Conservation (phyloP, 257 asterid genomes). For the Thymus quinquecostatus region DNA sequence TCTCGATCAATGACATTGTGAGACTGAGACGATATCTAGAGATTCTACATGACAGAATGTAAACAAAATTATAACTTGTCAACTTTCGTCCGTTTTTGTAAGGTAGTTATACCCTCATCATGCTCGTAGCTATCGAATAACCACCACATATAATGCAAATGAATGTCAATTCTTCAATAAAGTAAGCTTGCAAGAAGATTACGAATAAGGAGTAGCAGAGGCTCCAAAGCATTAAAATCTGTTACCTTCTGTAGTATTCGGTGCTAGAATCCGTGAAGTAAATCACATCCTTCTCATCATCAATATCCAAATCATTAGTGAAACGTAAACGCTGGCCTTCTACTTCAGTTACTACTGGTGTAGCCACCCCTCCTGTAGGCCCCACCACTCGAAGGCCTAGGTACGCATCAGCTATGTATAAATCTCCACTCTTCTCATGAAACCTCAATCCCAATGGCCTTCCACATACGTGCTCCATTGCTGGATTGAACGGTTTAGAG, state of each 20-base stretch:
- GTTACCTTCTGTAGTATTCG: constrained; percentile 56
- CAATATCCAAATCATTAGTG: constrained; percentile 76
- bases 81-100: neutral
- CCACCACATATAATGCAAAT: neutral
- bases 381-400: constrained; percentile 73
- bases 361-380: constrained; percentile 63
- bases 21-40: neutral
- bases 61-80: neutral
- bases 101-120: neutral
- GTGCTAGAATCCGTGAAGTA: constrained; percentile 78
- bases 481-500: constrained; percentile 55
- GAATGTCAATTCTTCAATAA: neutral
- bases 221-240: neutral
- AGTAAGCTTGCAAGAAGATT: neutral
- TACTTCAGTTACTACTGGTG: constrained; percentile 52
- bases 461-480: constrained; percentile 72
- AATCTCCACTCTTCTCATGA: constrained; percentile 56
- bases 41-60: neutral
- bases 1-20: neutral
- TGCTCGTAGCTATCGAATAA: neutral
- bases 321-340: constrained; percentile 60
- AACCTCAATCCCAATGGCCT: constrained; percentile 72
- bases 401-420: constrained; percentile 78
- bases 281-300: constrained; percentile 51
- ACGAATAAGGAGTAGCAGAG: neutral